Base-by-base conservation (phyloP, 305 asterid genomes). In the Fraxinus ornus region DNA sequence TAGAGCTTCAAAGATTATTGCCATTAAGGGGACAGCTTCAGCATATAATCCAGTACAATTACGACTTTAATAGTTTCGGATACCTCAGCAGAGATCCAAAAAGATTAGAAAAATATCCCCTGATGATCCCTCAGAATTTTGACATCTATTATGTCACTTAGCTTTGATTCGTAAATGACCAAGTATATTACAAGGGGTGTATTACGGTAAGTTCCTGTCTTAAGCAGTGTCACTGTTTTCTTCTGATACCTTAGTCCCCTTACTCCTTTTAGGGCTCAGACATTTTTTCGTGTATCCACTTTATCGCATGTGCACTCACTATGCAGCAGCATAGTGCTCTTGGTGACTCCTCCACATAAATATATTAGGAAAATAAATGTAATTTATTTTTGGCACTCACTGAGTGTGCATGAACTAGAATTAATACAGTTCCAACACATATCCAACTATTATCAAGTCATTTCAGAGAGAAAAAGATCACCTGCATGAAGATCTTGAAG, bases 401-500 rank as follows among this genome's bases (percentile, higher is more conserved):
- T 35, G 64, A 83, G 44, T 76, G 72, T 72, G 47, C 49, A 64
- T 22, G 36, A 37, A 81, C 78, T 36, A 82, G 5, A 37, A 76
- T 6, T 52, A 68, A 49, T 66, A 60, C 41, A 39, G 26, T 81
- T 86, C 70, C 33, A 72, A 44, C 37, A 72, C 32, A 70, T 35
- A 60, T 73, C 78, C 22, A 77, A 68, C 78, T 75, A 80, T 85
- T 35, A 82, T 80, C 78, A 86, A 77, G 81, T 77, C 81, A 81
- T 28, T 52, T 72, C 44, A 68, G 80, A 10, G 37, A 68, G 72
- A 37, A 70, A 68, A 81, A 52, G 39, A 39, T 83, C 83, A 97
- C 98, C 99, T 87, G 96, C 95, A 88, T 97, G 98, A 89, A 97
- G 97, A 91, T 94, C 99, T 87, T 97, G 99, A 86, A 97, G 97